phyloP scores from a whole-genome alignment of 192 early-diverging fungal species.

The Cladochytrium replicatum region DNA sequence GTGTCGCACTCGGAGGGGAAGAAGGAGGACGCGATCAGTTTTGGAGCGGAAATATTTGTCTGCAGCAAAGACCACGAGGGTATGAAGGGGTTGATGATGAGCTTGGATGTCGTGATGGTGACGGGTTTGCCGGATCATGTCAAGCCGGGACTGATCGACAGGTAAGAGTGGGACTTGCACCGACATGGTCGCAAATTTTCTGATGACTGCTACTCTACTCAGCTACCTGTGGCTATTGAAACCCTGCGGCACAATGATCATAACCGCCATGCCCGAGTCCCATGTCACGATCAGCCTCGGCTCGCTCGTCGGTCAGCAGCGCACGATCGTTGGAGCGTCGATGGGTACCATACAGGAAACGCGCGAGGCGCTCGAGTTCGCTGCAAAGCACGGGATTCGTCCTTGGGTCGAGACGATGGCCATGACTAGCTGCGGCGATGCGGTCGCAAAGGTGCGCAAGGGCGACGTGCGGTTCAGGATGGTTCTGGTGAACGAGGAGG shows the following conservation, averaged over 20 bases:
- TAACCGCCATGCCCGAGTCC: conserved; percentile 51
- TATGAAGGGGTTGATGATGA: not conserved
- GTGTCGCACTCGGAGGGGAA: conserved; percentile 7
- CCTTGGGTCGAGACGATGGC: conserved; percentile 55
- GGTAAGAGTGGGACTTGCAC: too few relatives aligned
- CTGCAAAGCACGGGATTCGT: conserved; percentile 50
- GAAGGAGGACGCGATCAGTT: conserved; percentile 14
- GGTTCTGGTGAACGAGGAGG: too few relatives aligned
- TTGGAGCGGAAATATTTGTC: conserved; percentile 2
- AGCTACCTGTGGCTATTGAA: conserved; percentile 9
- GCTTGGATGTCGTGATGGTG: conserved; percentile 8
- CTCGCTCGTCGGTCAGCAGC: conserved; percentile 23
- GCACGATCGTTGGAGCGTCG: conserved; percentile 42
- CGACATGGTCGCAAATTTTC: too few relatives aligned
- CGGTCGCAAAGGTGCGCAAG: conserved; percentile 40
- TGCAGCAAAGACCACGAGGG: not conserved
- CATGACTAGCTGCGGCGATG: conserved; percentile 51
- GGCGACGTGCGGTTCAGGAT: conserved; percentile 59
- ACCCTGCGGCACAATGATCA: conserved; percentile 43
- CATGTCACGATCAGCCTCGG: conserved; percentile 33
- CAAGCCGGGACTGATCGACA: not conserved
- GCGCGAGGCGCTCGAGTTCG: conserved; percentile 51
- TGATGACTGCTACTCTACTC: too few relatives aligned
- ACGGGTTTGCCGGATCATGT: conserved; percentile 7
- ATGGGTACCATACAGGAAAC: conserved; percentile 47